Conservation (phyloP, 441 rosid genomes). For the Kokia cookei region DNA sequence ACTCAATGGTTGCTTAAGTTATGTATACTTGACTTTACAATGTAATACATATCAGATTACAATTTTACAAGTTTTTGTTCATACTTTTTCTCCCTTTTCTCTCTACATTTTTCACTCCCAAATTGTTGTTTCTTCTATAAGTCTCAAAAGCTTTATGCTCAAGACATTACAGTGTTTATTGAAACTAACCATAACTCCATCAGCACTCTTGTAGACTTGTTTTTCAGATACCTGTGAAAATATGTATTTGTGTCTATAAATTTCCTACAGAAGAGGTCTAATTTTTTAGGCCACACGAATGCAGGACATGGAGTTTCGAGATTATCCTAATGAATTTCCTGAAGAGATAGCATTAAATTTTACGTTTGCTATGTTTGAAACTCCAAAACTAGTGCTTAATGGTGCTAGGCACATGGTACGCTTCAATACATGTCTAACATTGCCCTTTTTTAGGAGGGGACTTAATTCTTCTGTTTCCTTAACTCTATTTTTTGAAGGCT, state of each 20-base stretch:
- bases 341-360: conserved; percentile 84
- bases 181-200: too few relatives aligned
- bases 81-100: too few relatives aligned
- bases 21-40: too few relatives aligned
- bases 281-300: conserved; percentile 6
- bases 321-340: conserved; percentile 86
- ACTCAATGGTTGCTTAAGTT: too few relatives aligned
- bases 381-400: conserved; percentile 78
- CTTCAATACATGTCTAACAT: background rate
- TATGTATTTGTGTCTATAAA: background rate
- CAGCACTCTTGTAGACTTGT: background rate
- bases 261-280: conserved; percentile 34
- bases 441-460: background rate
- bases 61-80: too few relatives aligned
- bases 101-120: too few relatives aligned
- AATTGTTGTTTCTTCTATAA: too few relatives aligned
- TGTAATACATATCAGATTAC: too few relatives aligned
- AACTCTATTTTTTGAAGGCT: conserved; percentile 43
- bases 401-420: conserved; percentile 97
- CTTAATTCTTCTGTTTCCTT: conserved; percentile 2
- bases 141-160: too few relatives aligned
- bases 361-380: conserved; percentile 79
- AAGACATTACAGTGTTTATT: too few relatives aligned
- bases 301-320: conserved; percentile 13
- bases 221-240: background rate